phyloP scores from a whole-genome alignment of 2,329 filamentous ascomycete species.

The Calonectria pseudoreteaudii region DNA sequence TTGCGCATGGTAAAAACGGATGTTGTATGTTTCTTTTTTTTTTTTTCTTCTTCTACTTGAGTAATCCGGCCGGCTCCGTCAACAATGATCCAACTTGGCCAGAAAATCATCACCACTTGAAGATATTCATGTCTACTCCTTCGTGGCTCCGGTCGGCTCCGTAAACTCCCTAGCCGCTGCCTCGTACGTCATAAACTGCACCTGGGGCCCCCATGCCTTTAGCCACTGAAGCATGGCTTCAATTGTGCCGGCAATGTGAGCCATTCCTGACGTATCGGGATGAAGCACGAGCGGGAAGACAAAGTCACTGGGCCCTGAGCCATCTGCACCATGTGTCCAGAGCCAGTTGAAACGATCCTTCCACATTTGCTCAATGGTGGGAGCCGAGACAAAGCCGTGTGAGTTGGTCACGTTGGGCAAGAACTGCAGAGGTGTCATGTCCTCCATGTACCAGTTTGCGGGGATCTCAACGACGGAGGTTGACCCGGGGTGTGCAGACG shows the following conservation, averaged over 20 bases:
- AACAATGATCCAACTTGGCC: background rate
- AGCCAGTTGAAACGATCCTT: constrained; percentile 23
- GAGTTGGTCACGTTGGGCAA: constrained; percentile 23
- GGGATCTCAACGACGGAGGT: constrained; percentile 22
- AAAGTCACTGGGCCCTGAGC: constrained; percentile 5
- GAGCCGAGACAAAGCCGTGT: constrained; percentile 17
- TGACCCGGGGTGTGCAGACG: background rate
- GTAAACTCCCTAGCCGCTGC: constrained; percentile 2
- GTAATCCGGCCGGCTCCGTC: background rate
- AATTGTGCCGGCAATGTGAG: constrained; percentile 21
- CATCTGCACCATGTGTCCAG: constrained; percentile 12
- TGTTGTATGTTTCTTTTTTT: constrained; percentile 9
- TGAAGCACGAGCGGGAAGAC: constrained; percentile 25
- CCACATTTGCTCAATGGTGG: constrained; percentile 20
- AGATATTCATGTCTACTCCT: background rate
- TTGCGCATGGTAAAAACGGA: background rate
- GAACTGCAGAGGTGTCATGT: constrained; percentile 27
- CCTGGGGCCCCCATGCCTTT: constrained; percentile 21
- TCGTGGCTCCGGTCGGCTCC: background rate
- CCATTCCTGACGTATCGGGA: constrained; percentile 24
- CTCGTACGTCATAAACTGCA: constrained; percentile 24
- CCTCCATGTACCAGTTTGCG: constrained; percentile 30
- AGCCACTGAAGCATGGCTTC: constrained; percentile 24
- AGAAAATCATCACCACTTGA: background rate
- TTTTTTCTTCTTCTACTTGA: background rate